Evolutionary conservation across 495 filamentous ascomycete genomes (phyloP).

Genomic region (Penicillium herquei): DNA sequence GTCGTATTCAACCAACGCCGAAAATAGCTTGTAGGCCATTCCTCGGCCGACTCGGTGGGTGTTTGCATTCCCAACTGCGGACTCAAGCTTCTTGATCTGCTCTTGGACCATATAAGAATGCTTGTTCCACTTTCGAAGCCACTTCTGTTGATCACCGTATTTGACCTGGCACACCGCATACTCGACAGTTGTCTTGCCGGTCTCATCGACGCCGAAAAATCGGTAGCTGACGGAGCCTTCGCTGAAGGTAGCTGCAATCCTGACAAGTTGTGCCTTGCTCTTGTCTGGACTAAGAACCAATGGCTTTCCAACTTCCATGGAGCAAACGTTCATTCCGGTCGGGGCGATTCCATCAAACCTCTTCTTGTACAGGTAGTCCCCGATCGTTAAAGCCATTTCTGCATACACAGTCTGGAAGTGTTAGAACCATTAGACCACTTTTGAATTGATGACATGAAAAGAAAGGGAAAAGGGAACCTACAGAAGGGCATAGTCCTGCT

Average conservation of each 20-base stretch:
- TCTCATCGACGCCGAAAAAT: neutral
- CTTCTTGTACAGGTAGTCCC: constrained; percentile 20
- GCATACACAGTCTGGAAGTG: constrained; percentile 6
- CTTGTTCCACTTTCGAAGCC: constrained; percentile 22
- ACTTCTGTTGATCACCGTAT: neutral
- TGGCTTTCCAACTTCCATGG: constrained; percentile 38
- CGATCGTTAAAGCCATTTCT: constrained; percentile 32
- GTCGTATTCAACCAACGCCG: constrained; percentile 35
- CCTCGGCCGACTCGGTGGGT: constrained; percentile 17
- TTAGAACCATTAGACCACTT: too few relatives aligned
- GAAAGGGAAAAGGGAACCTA: too few relatives aligned
- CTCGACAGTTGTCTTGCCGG: neutral
- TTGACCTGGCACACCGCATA: neutral
- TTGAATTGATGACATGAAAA: too few relatives aligned
- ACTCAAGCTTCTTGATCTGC: constrained; percentile 29
- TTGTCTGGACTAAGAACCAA: constrained; percentile 8
- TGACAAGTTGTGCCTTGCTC: constrained; percentile 13
- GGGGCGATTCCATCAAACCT: neutral
- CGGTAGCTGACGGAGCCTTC: neutral
- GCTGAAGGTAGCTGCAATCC: constrained; percentile 1
- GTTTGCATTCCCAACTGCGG: constrained; percentile 10
- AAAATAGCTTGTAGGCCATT: constrained; percentile 36
- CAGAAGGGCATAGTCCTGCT: neutral
- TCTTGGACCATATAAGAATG: constrained; percentile 26
- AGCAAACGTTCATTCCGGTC: constrained; percentile 22